Conservation (phyloP, 164 flowering plant genomes). For the Sextonia rubra region DNA sequence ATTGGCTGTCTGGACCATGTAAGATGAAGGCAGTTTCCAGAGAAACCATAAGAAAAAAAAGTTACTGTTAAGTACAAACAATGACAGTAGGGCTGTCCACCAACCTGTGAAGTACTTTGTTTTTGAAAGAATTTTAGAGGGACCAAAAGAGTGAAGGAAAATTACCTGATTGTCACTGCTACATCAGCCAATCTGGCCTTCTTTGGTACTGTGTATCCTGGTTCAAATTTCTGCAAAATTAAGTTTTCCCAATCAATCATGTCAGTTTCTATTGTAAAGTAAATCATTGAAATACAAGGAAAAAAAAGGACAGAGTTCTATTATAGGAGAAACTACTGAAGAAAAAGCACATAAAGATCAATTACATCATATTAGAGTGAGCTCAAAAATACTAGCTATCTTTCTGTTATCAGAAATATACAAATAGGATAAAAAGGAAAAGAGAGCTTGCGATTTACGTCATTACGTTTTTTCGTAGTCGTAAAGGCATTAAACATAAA, state of each 20-base stretch:
- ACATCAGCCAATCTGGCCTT: slow-evolving; percentile 42
- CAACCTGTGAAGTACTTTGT: background rate
- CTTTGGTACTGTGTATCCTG: slow-evolving; percentile 66
- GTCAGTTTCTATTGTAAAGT: background rate
- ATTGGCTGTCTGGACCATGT: background rate
- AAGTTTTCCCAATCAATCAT: background rate
- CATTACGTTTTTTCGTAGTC: too few species aligned
- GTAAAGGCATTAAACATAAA: too few species aligned
- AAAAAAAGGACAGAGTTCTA: background rate
- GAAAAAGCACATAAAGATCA: background rate
- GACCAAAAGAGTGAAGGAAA: background rate
- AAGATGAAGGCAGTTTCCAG: background rate
- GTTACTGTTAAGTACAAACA: background rate
- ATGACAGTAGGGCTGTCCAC: background rate
- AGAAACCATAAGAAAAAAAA: background rate
- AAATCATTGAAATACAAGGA: background rate
- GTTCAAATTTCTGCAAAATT: slow-evolving; percentile 62
- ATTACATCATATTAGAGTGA: too few species aligned
- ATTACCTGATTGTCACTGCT: slow-evolving; percentile 63
- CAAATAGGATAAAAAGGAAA: too few species aligned
- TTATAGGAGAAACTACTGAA: background rate
- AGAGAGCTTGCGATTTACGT: too few species aligned
- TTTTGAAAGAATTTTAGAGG: background rate
- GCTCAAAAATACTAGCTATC: too few species aligned
- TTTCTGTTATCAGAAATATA: too few species aligned